Evolutionary conservation across 805 yeast genomes (phyloP).

Genomic region (Scheffersomyces spartinae): DNA sequence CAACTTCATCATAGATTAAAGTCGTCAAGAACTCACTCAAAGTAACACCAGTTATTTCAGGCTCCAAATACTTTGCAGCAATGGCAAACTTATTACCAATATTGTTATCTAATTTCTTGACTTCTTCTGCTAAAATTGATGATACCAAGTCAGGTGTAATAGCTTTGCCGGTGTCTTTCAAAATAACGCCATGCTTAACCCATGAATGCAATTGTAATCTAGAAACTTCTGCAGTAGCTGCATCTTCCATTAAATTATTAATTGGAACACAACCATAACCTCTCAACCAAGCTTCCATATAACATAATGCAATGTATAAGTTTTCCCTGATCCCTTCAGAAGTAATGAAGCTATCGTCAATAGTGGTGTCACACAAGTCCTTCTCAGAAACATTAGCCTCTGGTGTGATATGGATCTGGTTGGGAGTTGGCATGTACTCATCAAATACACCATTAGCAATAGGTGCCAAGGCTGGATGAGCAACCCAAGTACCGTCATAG

Average conservation of each 20-base stretch:
- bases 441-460: constrained; percentile 10
- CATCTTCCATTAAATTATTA: constrained; percentile 13
- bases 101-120: constrained; percentile 4
- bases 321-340: constrained; percentile 9
- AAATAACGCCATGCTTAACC: constrained; percentile 9
- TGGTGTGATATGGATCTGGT: constrained; percentile 9
- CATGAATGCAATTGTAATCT: constrained; percentile 10
- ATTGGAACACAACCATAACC: constrained; percentile 13
- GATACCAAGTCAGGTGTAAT: constrained; percentile 8
- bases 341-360: constrained; percentile 7
- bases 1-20: constrained; percentile 10
- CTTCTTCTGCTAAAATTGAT: constrained; percentile 7
- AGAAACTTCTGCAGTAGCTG: constrained; percentile 14
- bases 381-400: constrained; percentile 5
- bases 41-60: constrained; percentile 10
- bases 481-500: constrained; percentile 14
- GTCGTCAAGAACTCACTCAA: constrained; percentile 11
- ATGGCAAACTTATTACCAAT: constrained; percentile 7
- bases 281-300: constrained; percentile 12
- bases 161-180: constrained; percentile 6
- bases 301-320: constrained; percentile 10
- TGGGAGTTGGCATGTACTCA: constrained; percentile 12
- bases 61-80: constrained; percentile 9
- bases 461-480: constrained; percentile 11
- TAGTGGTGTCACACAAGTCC: constrained; percentile 8